Conservation (phyloP, 768 basidiomycete species). For the Rhodotorula sphaerocarpa region DNA sequence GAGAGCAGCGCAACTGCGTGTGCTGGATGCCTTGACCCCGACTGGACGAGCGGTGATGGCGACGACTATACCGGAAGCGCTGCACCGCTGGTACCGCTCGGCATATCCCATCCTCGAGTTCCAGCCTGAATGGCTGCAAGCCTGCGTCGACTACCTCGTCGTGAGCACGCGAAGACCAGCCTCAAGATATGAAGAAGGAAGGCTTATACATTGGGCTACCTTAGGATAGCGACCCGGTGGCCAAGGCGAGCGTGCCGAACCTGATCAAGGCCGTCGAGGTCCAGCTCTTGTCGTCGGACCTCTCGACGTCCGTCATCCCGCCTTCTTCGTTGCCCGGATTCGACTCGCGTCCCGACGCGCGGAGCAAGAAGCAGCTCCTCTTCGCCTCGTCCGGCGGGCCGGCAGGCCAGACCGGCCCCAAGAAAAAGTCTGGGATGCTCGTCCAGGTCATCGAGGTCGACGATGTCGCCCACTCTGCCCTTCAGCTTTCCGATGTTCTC, state of each 20-base stretch:
- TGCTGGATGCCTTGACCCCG: too few species aligned
- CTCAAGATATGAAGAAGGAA: too few species aligned
- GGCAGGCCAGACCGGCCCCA: too few species aligned
- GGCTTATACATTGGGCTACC: too few species aligned
- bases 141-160: constrained; percentile 23
- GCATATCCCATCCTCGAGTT: constrained; percentile 18
- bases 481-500: not conserved
- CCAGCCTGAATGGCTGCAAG: constrained; percentile 27
- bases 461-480: constrained; percentile 11
- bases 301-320: constrained; percentile 22
- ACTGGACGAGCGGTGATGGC: too few species aligned
- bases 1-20: too few species aligned
- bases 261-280: constrained; percentile 29
- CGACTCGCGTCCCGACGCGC: not conserved
- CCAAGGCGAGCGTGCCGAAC: not conserved
- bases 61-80: not conserved
- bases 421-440: not conserved
- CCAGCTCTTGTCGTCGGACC: constrained; percentile 30
- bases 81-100: constrained; percentile 13
- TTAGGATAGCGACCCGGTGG: not conserved
- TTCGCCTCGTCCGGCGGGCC: not conserved
- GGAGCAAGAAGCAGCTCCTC: not conserved
- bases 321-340: not conserved
- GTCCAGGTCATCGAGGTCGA: constrained; percentile 4
- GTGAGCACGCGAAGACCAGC: too few species aligned